phyloP scores from a whole-genome alignment of 352 stramenopile genomes.

The Elongisporangium anandrum region DNA sequence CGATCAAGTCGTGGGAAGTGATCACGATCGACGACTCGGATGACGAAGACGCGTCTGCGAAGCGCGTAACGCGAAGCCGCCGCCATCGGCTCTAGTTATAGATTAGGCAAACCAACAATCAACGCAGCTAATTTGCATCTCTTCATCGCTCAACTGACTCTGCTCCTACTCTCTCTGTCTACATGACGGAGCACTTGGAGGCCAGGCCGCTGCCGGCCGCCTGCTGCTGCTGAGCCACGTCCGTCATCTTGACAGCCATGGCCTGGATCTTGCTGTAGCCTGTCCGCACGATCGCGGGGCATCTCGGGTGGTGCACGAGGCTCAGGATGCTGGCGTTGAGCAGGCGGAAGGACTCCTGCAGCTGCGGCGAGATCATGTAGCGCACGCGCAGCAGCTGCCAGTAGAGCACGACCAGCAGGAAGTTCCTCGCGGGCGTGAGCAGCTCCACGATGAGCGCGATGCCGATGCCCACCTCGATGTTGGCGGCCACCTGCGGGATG shows the following conservation, averaged over 20 bases:
- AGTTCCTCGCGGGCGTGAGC: conserved; percentile 80
- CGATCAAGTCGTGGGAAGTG: conserved; percentile 53
- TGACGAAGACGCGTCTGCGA: conserved; percentile 20
- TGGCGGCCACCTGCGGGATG: conserved; percentile 71
- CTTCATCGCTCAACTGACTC: not conserved
- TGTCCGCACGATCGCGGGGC: conserved; percentile 41
- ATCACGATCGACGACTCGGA: conserved; percentile 81
- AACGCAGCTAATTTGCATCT: not conserved
- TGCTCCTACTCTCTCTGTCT: conserved; percentile 10
- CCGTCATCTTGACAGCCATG: conserved; percentile 67
- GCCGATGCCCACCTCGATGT: conserved; percentile 81
- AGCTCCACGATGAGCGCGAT: conserved; percentile 78
- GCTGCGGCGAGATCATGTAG: conserved; percentile 88
- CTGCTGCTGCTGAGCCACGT: conserved; percentile 40
- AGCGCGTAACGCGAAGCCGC: conserved; percentile 1
- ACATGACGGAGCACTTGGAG: conserved; percentile 72
- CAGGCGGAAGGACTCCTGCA: conserved; percentile 76
- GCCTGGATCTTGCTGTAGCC: conserved; percentile 69
- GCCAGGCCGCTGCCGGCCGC: conserved; percentile 26
- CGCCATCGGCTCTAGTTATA: not conserved
- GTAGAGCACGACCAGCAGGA: conserved; percentile 84
- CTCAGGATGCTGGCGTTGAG: conserved; percentile 61
- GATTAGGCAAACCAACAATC: not conserved
- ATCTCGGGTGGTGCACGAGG: conserved; percentile 63
- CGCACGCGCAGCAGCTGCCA: conserved; percentile 88